These are phyloP conservation scores for Orbilia javanica DNA, from an alignment of 2,329 filamentous ascomycete genomes.

Conservation along the genomic window DNA sequence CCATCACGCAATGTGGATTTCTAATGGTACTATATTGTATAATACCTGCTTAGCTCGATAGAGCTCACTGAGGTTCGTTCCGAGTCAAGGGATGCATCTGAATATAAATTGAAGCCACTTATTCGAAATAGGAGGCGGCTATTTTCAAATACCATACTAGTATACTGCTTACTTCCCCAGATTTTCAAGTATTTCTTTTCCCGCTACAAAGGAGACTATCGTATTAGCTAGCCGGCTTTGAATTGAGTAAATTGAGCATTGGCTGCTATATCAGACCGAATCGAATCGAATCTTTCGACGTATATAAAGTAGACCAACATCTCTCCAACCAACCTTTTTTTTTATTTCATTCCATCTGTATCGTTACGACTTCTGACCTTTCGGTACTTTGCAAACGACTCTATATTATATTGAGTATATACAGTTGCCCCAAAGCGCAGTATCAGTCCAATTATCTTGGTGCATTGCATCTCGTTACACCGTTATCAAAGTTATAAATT, in stretches of 20 bases:
- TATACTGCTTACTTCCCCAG: conserved; percentile 3
- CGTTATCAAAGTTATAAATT: neutral
- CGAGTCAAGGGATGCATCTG: neutral
- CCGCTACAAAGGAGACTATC: too few species aligned
- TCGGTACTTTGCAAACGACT: too few species aligned
- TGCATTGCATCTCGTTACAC: conserved; percentile 16
- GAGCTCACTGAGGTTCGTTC: neutral
- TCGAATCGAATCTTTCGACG: too few species aligned
- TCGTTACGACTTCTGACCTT: neutral
- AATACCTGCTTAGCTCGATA: neutral
- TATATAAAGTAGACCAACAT: neutral
- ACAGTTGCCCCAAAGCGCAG: too few species aligned
- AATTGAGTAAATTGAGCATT: neutral
- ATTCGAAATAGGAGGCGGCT: neutral
- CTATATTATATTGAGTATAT: too few species aligned
- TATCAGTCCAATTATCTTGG: neutral
- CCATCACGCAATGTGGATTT: conserved; percentile 56
- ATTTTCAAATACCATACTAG: too few species aligned
- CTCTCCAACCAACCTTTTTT: neutral
- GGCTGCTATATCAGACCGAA: neutral
- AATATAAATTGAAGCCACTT: conserved; percentile 8
- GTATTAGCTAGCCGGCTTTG: neutral
- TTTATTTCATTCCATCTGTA: neutral
- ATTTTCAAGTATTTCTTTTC: neutral
- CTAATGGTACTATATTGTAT: conserved; percentile 34